Base-by-base conservation (phyloP, 495 filamentous ascomycete species). In the Aspergillus sclerotiicarbonarius region DNA sequence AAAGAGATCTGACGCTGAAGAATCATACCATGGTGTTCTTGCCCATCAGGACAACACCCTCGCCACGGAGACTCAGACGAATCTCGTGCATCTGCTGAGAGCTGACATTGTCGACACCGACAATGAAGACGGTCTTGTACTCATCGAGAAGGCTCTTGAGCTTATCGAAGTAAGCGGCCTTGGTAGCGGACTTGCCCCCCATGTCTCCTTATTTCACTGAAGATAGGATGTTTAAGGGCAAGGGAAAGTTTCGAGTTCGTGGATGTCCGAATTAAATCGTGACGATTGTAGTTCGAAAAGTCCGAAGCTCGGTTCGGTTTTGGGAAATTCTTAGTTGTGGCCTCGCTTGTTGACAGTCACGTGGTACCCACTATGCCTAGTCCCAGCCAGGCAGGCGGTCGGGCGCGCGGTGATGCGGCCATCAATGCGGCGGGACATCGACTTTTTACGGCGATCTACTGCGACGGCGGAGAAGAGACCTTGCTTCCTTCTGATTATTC, bases 81-180 rank as follows among this genome's bases (percentile, higher is more conserved):
- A 98, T 98, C 85, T 99, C 94, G 89, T 99, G 94, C 94, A 99
- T 99, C 87, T 99, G 94, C 87, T 99, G 94, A 55, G 94, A 99
- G 75, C 87, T 89, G 78, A 90, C 90, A 93, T 94, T 95, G 85
- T 95, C 90, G 76, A 95, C 89, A 68, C 84, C 84, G 74, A 96
- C 92, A 73, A 99, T 92, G 90, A 99, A 99, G 82, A 97, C 88
- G 65, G 87, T 90, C 74, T 84, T 83, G 87, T 96, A 96, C 70
- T 89, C 85, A 80, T 96, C 88, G 69, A 96, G 86, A 71, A 96
- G 84, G 71, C 74, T 79, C 87, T 96, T 96, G 70, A 98, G 89
- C 88, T 96, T 97, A 76, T 97, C 92, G 84, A 98, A 98, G 86
- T 98, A 98, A 80, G 84, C 90, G 74, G 90, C 85, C 86, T 98